Conservation (phyloP, 169 alveolate genomes). For the Perkinsus chesapeaki region DNA sequence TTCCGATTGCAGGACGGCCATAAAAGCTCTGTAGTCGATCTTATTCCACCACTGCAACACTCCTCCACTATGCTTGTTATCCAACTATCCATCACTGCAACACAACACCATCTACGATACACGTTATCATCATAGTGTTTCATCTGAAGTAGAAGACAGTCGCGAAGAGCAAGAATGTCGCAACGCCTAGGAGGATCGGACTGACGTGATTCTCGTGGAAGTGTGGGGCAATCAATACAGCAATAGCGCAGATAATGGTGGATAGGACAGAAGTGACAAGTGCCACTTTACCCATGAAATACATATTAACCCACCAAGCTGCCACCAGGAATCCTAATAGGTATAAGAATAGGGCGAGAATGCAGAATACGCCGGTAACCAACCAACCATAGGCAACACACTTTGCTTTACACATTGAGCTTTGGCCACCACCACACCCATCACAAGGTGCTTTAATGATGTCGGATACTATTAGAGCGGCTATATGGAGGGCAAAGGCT, state of each 20-base stretch:
- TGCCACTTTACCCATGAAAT: neutral
- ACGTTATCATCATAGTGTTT: neutral
- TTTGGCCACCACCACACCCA: neutral
- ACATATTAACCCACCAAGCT: neutral
- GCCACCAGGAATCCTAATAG: neutral
- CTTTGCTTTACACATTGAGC: neutral
- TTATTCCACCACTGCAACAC: no score
- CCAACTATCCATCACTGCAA: neutral
- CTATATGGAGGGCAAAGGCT: neutral
- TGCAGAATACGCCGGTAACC: neutral
- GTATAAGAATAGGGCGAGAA: neutral
- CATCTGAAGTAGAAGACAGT: neutral
- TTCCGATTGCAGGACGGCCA: no score
- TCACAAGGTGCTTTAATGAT: neutral
- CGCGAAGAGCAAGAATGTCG: neutral
- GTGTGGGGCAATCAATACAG: neutral
- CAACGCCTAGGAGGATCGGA: neutral
- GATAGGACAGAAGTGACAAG: neutral
- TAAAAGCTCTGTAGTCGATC: no score
- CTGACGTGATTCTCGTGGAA: neutral
- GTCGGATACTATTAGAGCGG: neutral
- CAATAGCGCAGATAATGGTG: neutral
- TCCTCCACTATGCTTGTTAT: no score
- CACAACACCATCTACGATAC: neutral
- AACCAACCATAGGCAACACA: neutral